These are phyloP conservation scores for Boletus sp. DNA, from an alignment of 1,284 basidiomycete species.

Conservation along the genomic window DNA sequence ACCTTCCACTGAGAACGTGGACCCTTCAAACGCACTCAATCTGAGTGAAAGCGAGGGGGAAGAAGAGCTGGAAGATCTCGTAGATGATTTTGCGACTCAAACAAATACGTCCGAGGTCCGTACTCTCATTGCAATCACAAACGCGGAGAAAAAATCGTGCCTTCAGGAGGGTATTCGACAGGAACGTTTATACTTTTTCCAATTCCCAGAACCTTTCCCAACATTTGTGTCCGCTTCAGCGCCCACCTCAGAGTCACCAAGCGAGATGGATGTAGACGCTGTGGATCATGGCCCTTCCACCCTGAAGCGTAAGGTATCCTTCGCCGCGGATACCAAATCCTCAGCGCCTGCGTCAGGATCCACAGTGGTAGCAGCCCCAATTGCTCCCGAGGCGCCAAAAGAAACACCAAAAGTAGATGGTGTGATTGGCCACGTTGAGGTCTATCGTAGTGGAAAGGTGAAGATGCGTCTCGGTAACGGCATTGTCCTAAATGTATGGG, in stretches of 20 bases:
- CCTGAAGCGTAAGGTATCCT: slow-evolving; percentile 52
- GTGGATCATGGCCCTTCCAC: slow-evolving; percentile 26
- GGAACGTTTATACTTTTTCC: slow-evolving; percentile 84
- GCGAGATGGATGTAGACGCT: slow-evolving; percentile 30
- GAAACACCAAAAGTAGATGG: slow-evolving; percentile 58
- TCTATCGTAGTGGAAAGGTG: slow-evolving; percentile 81
- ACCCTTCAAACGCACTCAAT: slow-evolving; percentile 71
- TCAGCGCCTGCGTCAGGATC: slow-evolving; percentile 29
- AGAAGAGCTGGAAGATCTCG: slow-evolving; percentile 80
- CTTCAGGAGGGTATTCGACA: slow-evolving; percentile 44
- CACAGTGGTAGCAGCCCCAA: slow-evolving; percentile 24
- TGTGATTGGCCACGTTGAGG: slow-evolving; percentile 75
- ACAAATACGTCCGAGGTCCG: slow-evolving; percentile 40
- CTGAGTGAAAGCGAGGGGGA: slow-evolving; percentile 84
- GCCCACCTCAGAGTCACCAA: slow-evolving; percentile 15
- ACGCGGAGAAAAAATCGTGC: slow-evolving; percentile 1
- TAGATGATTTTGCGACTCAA: slow-evolving; percentile 70
- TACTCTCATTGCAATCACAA: slow-evolving; percentile 8
- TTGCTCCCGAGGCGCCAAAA: slow-evolving; percentile 30
- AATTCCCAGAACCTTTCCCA: slow-evolving; percentile 89
- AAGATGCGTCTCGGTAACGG: slow-evolving; percentile 81
- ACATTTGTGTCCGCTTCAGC: slow-evolving; percentile 48
- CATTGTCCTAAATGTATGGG: slow-evolving; percentile 76
- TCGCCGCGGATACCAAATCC: slow-evolving; percentile 56
- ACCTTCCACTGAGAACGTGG: slow-evolving; percentile 40